Conservation (phyloP, 2,329 filamentous ascomycete genomes). For the Trichoderma koningii region DNA sequence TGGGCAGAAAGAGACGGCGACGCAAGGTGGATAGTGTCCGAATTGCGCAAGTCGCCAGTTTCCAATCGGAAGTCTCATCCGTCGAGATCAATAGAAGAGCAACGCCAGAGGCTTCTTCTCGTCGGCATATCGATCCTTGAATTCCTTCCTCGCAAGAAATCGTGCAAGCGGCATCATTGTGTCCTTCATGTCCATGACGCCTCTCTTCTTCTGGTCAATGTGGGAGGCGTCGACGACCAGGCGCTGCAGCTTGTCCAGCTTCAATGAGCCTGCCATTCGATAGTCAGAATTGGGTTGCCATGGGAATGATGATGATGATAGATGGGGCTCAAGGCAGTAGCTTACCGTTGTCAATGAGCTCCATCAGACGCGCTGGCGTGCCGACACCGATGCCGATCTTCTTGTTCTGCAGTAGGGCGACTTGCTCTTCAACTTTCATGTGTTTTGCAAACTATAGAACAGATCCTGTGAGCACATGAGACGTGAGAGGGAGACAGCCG, state of each 20-base stretch:
- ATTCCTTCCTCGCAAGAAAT: conserved; percentile 69
- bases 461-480: neutral
- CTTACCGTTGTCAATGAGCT: conserved; percentile 78
- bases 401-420: conserved; percentile 68
- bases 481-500: neutral
- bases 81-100: conserved; percentile 67
- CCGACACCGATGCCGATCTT: conserved; percentile 87
- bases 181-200: conserved; percentile 94
- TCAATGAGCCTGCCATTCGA: conserved; percentile 60
- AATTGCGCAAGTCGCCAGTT: neutral
- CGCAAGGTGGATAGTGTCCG: neutral
- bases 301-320: neutral
- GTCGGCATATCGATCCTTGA: conserved; percentile 69
- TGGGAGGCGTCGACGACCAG: conserved; percentile 90
- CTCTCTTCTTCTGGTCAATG: conserved; percentile 91
- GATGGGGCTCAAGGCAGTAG: neutral
- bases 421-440: conserved; percentile 89
- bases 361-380: conserved; percentile 79
- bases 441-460: conserved; percentile 80
- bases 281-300: conserved; percentile 15
- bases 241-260: conserved; percentile 69
- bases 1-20: neutral
- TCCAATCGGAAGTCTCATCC: neutral
- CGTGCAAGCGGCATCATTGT: conserved; percentile 78
- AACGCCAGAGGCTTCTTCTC: conserved; percentile 60